phyloP scores from a whole-genome alignment of 495 filamentous ascomycete genomes.

The Venustampulla echinocandica region DNA sequence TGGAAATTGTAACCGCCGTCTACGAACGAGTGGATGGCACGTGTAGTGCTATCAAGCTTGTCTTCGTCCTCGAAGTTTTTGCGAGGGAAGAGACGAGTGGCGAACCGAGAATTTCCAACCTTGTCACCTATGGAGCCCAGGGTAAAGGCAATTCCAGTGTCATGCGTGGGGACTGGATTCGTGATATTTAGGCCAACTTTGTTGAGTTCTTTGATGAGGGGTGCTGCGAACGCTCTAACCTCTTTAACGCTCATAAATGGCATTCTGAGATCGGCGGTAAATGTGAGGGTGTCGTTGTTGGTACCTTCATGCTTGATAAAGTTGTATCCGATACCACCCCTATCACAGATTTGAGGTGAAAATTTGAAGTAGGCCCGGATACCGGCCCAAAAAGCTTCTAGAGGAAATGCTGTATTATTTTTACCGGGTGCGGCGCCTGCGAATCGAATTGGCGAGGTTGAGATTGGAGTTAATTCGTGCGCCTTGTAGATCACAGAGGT shows the following conservation, averaged over 20 bases:
- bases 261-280: slow-evolving; percentile 4
- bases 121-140: slow-evolving; percentile 17
- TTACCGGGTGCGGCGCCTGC: too few relatives aligned
- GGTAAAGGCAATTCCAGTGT: not conserved
- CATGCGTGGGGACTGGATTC: not conserved
- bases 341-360: not conserved
- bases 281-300: slow-evolving; percentile 5
- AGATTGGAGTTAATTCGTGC: too few relatives aligned
- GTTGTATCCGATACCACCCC: not conserved
- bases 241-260: slow-evolving; percentile 15
- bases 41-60: slow-evolving; percentile 4
- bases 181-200: slow-evolving; percentile 26
- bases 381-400: slow-evolving; percentile 11
- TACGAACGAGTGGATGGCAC: slow-evolving; percentile 34
- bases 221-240: slow-evolving; percentile 24
- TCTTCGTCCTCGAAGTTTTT: slow-evolving; percentile 34
- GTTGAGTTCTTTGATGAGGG: slow-evolving; percentile 26
- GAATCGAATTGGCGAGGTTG: too few relatives aligned
- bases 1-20: slow-evolving; percentile 35
- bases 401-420: too few relatives aligned
- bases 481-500: slow-evolving; percentile 8
- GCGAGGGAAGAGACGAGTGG: slow-evolving; percentile 51
- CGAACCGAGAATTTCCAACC: slow-evolving; percentile 39
- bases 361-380: too few relatives aligned
- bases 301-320: slow-evolving; percentile 15